These are phyloP conservation scores for Scedosporium minutisporum DNA, from an alignment of 2,329 filamentous ascomycete genomes.

Conservation along the genomic window DNA sequence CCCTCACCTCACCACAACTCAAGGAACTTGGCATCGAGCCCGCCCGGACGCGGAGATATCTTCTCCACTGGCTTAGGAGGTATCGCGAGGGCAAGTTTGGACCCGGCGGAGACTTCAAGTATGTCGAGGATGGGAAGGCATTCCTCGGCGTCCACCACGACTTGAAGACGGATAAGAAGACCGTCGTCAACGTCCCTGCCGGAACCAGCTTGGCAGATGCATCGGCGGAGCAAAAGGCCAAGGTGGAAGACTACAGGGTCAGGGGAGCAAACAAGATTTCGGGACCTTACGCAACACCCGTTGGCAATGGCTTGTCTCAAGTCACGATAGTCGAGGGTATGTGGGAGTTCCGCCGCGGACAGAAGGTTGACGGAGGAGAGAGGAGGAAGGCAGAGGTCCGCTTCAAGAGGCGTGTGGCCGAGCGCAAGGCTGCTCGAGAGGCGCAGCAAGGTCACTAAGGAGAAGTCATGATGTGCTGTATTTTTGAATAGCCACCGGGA, in stretches of 20 bases:
- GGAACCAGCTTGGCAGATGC: slow-evolving; percentile 23
- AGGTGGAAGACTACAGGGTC: slow-evolving; percentile 57
- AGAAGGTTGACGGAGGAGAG: slow-evolving; percentile 95
- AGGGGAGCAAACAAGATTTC: slow-evolving; percentile 58
- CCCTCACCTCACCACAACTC: slow-evolving; percentile 65
- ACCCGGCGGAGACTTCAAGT: slow-evolving; percentile 69
- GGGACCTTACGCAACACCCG: slow-evolving; percentile 62
- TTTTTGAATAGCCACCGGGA: background rate
- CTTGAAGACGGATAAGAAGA: slow-evolving; percentile 35
- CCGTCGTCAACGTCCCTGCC: slow-evolving; percentile 45
- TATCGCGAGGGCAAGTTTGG: slow-evolving; percentile 72
- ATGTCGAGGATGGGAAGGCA: slow-evolving; percentile 52
- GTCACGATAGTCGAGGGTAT: slow-evolving; percentile 74
- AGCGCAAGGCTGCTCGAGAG: slow-evolving; percentile 60
- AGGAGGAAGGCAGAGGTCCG: slow-evolving; percentile 75
- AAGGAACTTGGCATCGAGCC: slow-evolving; percentile 80
- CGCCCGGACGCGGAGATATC: slow-evolving; percentile 69
- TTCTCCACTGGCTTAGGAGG: slow-evolving; percentile 78
- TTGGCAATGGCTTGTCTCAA: slow-evolving; percentile 53
- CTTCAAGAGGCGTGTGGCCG: slow-evolving; percentile 73
- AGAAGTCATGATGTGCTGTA: background rate
- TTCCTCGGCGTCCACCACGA: slow-evolving; percentile 32
- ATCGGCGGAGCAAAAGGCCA: slow-evolving; percentile 20
- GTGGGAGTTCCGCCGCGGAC: slow-evolving; percentile 81
- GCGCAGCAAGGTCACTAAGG: slow-evolving; percentile 25